Evolutionary conservation across 2,329 filamentous ascomycete species (phyloP).

Genomic region (Harringtonia aguacate): DNA sequence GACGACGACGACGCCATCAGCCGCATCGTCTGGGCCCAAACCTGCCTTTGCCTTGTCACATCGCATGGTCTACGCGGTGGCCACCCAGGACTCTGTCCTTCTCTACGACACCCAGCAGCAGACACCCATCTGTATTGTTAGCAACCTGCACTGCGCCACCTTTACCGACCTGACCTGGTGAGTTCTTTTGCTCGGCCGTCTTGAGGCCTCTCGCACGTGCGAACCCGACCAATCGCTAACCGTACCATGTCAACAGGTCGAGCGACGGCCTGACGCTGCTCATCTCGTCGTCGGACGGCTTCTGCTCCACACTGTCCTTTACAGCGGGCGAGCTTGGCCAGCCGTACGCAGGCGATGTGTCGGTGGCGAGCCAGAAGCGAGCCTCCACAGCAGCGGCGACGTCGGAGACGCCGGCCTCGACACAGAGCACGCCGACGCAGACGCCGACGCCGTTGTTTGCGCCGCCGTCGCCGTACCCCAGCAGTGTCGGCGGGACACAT

Average conservation of each 20-base stretch:
- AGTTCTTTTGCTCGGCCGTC: too few species aligned
- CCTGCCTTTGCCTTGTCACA: slow-evolving; percentile 80
- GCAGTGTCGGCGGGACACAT: slow-evolving; percentile 19
- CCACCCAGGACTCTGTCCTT: slow-evolving; percentile 88
- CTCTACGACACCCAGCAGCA: slow-evolving; percentile 97
- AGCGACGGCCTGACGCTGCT: slow-evolving; percentile 32
- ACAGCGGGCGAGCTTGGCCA: slow-evolving; percentile 74
- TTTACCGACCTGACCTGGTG: slow-evolving; percentile 96
- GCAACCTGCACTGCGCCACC: slow-evolving; percentile 93
- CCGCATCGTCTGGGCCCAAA: slow-evolving; percentile 52
- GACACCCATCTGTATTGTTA: slow-evolving; percentile 86
- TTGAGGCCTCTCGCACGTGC: too few species aligned
- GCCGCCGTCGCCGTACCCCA: slow-evolving; percentile 47
- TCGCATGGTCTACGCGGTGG: slow-evolving; percentile 91
- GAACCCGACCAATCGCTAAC: too few species aligned
- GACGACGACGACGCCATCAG: slow-evolving; percentile 35
- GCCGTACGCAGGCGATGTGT: slow-evolving; percentile 59
- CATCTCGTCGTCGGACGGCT: slow-evolving; percentile 76
- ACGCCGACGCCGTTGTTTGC: slow-evolving; percentile 57
- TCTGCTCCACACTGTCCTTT: slow-evolving; percentile 89
- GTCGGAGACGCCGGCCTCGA: slow-evolving; percentile 31
- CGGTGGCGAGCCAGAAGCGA: slow-evolving; percentile 21
- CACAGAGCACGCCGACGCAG: slow-evolving; percentile 57
- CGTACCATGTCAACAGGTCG: slow-evolving; percentile 23
- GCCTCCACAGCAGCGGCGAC: background rate